phyloP scores from a whole-genome alignment of 2,329 filamentous ascomycete genomes.

The Neophaeococcomyces mojaviensis region DNA sequence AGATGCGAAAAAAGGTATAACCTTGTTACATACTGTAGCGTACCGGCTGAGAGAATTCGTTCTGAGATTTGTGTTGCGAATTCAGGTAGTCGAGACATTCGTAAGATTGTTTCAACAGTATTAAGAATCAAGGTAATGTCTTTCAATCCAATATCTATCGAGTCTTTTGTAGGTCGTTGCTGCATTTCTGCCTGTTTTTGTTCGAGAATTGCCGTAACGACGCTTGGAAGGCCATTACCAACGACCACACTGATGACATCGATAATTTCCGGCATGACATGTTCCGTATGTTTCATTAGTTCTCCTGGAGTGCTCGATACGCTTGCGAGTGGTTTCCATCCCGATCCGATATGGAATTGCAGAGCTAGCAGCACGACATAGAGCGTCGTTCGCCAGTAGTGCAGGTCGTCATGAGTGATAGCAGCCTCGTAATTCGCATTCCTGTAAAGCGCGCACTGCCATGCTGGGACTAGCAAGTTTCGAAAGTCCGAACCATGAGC shows the following conservation, averaged over 20 bases:
- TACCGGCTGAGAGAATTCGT: slow-evolving; percentile 58
- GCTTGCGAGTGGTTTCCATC: slow-evolving; percentile 24
- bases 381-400: slow-evolving; percentile 76
- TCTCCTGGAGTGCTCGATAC: slow-evolving; percentile 30
- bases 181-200: slow-evolving; percentile 40
- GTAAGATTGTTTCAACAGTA: slow-evolving; percentile 75
- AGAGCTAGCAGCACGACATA: slow-evolving; percentile 79
- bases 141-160: slow-evolving; percentile 53
- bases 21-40: slow-evolving; percentile 71
- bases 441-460: slow-evolving; percentile 51
- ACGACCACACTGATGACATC: slow-evolving; percentile 75
- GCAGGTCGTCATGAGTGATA: slow-evolving; percentile 48
- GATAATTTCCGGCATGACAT: slow-evolving; percentile 52
- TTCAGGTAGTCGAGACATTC: slow-evolving; percentile 67
- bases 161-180: slow-evolving; percentile 4
- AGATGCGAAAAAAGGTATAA: slow-evolving; percentile 92
- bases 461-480: slow-evolving; percentile 49
- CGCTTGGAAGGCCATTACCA: slow-evolving; percentile 69
- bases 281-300: slow-evolving; percentile 30
- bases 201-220: slow-evolving; percentile 77
- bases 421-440: slow-evolving; percentile 54
- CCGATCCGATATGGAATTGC: slow-evolving; percentile 41
- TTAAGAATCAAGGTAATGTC: slow-evolving; percentile 84
- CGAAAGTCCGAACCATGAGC: slow-evolving; percentile 45
- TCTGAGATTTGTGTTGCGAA: slow-evolving; percentile 63